Conservation (phyloP, 2,329 filamentous ascomycete genomes). For the Fusarium chlamydosporum region DNA sequence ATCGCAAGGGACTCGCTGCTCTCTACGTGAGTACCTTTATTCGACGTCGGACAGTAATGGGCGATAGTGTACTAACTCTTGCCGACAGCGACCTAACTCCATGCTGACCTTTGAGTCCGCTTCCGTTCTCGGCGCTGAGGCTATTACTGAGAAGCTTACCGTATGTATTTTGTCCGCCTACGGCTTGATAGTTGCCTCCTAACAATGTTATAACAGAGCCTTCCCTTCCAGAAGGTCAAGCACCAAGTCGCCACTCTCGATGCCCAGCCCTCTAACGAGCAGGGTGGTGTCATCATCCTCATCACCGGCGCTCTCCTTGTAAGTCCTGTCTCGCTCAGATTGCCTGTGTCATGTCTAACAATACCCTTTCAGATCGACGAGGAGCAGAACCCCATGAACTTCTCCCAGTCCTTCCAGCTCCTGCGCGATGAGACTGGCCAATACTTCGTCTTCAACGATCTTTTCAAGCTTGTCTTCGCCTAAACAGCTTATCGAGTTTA, state of each 20-base stretch:
- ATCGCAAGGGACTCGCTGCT: constrained; percentile 73
- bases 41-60: constrained; percentile 64
- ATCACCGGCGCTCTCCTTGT: constrained; percentile 90
- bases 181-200: constrained; percentile 1
- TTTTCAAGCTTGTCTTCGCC: constrained; percentile 90
- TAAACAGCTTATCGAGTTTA: constrained; percentile 50
- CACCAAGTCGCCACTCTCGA: constrained; percentile 85
- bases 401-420: constrained; percentile 91
- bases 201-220: constrained; percentile 63
- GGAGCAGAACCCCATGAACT: constrained; percentile 88
- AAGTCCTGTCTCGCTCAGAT: constrained; percentile 54
- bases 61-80: constrained; percentile 50
- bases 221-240: constrained; percentile 85
- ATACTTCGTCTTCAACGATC: constrained; percentile 93
- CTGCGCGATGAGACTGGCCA: constrained; percentile 74
- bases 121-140: constrained; percentile 72
- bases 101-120: constrained; percentile 93
- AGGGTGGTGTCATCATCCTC: constrained; percentile 83
- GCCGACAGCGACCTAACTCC: constrained; percentile 63
- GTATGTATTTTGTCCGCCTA: constrained; percentile 66
- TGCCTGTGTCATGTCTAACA: constrained; percentile 9
- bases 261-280: constrained; percentile 78
- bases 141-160: constrained; percentile 84
- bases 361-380: constrained; percentile 79
- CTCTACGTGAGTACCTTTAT: constrained; percentile 80